These are phyloP conservation scores for Lachnellula suecica DNA, from an alignment of 2,329 filamentous ascomycete genomes.

Conservation along the genomic window DNA sequence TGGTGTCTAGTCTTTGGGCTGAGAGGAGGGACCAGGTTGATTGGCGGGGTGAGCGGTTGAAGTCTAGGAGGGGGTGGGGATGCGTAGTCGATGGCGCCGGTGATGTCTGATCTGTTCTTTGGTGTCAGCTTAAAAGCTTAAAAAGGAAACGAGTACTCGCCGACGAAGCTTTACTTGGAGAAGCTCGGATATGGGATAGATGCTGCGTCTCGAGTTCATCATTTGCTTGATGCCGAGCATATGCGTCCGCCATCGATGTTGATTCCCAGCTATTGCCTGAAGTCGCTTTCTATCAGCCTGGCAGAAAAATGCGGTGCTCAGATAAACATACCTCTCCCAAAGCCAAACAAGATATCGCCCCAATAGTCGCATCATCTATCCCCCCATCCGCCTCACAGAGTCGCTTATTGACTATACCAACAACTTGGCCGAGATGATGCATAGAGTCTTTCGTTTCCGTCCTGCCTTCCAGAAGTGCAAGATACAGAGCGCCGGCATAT, in stretches of 20 bases:
- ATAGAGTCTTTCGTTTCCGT: constrained; percentile 17
- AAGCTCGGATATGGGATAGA: constrained; percentile 8
- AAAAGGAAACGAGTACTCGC: background rate
- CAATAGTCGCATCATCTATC: constrained; percentile 16
- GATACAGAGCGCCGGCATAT: constrained; percentile 20
- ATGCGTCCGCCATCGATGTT: constrained; percentile 20
- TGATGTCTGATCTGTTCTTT: constrained; percentile 24
- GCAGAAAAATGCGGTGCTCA: background rate
- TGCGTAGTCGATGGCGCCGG: constrained; percentile 25
- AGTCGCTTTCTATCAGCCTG: background rate
- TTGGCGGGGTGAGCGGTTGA: constrained; percentile 1
- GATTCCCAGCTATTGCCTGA: constrained; percentile 20
- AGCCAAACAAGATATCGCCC: constrained; percentile 23
- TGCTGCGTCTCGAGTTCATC: constrained; percentile 6
- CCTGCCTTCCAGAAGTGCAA: constrained; percentile 17
- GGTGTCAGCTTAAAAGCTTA: background rate
- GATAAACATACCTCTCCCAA: constrained; percentile 22
- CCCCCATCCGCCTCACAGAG: background rate
- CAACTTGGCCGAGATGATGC: constrained; percentile 12
- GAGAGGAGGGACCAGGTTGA: constrained; percentile 17
- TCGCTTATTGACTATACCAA: constrained; percentile 18
- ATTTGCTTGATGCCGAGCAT: constrained; percentile 26
- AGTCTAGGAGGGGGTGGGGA: constrained; percentile 15
- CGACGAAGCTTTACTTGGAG: constrained; percentile 22
- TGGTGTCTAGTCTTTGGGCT: background rate